Base-by-base conservation (phyloP, 2,329 filamentous ascomycete species). In the Aspergillus calidoustus region DNA sequence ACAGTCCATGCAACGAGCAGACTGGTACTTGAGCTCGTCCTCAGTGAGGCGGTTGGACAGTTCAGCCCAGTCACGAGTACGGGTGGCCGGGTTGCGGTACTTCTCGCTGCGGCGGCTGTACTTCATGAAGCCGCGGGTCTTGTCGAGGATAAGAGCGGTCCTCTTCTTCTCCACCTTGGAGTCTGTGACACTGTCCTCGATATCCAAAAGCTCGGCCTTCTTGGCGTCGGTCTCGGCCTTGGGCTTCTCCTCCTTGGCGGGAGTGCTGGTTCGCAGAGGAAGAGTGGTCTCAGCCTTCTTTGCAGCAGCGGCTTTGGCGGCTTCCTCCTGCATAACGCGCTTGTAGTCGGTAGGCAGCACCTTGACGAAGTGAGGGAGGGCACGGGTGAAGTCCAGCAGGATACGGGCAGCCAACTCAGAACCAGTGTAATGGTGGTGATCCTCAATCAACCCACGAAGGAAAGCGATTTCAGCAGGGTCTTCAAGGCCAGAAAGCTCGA, bases 81-180 rank as follows among this genome's bases (percentile, higher is more conserved):
- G 87, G 47, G 91, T 93, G 77, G 91, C 90, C 5, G 91, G 86
- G 72, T 87, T 89, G 68, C 94, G 90, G 78, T 97, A 97, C 82
- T 97, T 97, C 84, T 98, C 94, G 22, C 90, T 88, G 61, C 93
- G 91, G 58, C 94, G 91, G 76, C 91, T 87, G 81, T 97, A 98
- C 80, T 96, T 95, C 92, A 96, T 97, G 84, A 98, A 98, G 31
- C 94, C 94, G 70, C 89, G 89, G 1, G 94, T 98, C 87, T 98
- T 98, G 83, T 98, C 93, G n/a, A 98, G 87, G 7, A 97, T 92
- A 22, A 97, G 84, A 6, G 93, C 91, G 56, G 90, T 89, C 78
- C 94, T 93, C 83, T 90, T 90, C 84, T 97, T 96, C 81, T 97
- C 93, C 1, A 88, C 89, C 69, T 91, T 91, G 44, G 86, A 87